Base-by-base conservation (phyloP, 306 rosid genomes). In the Vigna nakashimae region DNA sequence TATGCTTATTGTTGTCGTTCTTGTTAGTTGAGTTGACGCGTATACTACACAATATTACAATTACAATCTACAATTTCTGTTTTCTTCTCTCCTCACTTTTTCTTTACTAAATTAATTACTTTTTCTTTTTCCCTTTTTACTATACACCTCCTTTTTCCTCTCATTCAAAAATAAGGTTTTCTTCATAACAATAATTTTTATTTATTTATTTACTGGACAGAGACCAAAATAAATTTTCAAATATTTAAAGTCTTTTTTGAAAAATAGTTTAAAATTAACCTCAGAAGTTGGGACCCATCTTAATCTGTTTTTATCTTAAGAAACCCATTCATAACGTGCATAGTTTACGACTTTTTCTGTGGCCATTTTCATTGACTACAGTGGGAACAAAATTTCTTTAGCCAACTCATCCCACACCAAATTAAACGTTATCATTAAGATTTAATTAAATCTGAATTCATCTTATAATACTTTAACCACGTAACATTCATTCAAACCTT, bases 21-120 rank as follows among this genome's bases (percentile, higher is more conserved):
- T 16, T 34, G 30, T 45, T 20, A 45, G 42, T 24, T 72, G 28
- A 66, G 62, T 80, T 59, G 68, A 81, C 84, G 84, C 80, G 84
- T 78, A 57, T 26, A 7, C 3, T 34, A 18, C 15, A 40, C 38
- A 34, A 34, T 6, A 36, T 36, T 36, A 36, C 42, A 6, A 2
- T 55, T 55, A 18, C 60, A 55, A 53, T 9, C 6, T 5, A 24
- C 34, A 65, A 63, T 34, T 4, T 34, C 26, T 24, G 2, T 28
- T 28, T 28, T 28, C 7, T 34, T 14, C 11, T 36, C 0, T 65
- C 20, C 59, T 15, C 70, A 38, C 51, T 65, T 65, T 65, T 65
- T 34, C 1, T 40, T 6, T 5, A 9, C 14, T 40, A 30, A 59
- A 1, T 30, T 10, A 12, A 5, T 60, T 28, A 30, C 43, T 15